Percentiles rank a stretch among this genome's conserved stretches.
These are phyloP conservation scores for Prunella vulgaris DNA, from an alignment of 257 asterid genomes.

Conservation along the genomic window DNA sequence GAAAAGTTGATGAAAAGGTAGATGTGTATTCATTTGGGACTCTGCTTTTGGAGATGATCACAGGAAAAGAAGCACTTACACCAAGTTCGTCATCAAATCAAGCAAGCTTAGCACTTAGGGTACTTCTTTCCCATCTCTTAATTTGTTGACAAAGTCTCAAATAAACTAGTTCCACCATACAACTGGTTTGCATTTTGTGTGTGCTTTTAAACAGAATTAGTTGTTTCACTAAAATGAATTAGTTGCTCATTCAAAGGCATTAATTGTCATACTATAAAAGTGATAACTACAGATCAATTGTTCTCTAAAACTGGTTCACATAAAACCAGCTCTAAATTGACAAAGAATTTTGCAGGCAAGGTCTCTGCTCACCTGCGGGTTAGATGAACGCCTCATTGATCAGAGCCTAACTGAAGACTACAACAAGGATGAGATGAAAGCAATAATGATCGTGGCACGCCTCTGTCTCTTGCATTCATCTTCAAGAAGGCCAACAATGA, in stretches of 20 bases:
- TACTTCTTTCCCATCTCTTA: constrained; percentile 20
- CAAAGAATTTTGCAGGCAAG: constrained; percentile 46
- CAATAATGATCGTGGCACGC: constrained; percentile 56
- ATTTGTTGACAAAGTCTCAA: background rate
- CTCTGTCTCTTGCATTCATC: constrained; percentile 78
- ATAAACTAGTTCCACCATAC: too few relatives aligned
- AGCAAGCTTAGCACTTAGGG: constrained; percentile 75
- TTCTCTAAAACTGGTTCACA: too few relatives aligned
- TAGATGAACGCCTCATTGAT: constrained; percentile 60
- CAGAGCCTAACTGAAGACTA: constrained; percentile 50
- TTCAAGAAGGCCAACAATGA: constrained; percentile 78
- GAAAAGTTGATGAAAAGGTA: constrained; percentile 80
- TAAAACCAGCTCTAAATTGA: too few relatives aligned
- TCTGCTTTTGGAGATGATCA: constrained; percentile 71
- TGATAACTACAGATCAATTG: too few relatives aligned
- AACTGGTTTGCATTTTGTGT: too few relatives aligned
- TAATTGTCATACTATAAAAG: too few relatives aligned
- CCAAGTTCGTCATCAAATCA: constrained; percentile 35
- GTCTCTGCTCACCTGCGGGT: constrained; percentile 58
- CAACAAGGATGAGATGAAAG: constrained; percentile 55
- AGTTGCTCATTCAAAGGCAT: too few relatives aligned
- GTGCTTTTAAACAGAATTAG: background rate
- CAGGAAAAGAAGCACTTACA: constrained; percentile 66
- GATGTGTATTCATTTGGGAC: constrained; percentile 86
- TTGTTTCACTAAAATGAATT: too few relatives aligned